Conservation (phyloP, 352 stramenopile genomes). For the Phytophthora sp. region DNA sequence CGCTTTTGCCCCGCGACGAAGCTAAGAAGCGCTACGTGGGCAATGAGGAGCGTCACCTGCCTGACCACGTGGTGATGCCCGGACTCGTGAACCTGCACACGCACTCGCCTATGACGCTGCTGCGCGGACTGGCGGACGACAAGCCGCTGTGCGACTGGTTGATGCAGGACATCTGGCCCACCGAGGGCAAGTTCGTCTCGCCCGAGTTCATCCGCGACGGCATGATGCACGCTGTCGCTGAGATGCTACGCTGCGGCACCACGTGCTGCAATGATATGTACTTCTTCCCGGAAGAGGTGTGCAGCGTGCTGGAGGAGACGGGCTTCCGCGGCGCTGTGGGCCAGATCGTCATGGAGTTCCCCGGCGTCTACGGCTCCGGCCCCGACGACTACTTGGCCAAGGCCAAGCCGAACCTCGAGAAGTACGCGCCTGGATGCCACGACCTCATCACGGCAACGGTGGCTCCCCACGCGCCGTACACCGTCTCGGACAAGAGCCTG, state of each 20-base stretch:
- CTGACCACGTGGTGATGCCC: constrained; percentile 79
- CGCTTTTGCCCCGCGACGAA: constrained; percentile 67
- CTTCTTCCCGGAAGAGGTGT: constrained; percentile 76
- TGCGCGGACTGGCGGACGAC: constrained; percentile 89
- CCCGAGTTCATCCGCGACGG: constrained; percentile 78
- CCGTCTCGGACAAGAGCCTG: constrained; percentile 72
- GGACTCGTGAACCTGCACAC: constrained; percentile 90
- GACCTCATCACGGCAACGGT: constrained; percentile 70
- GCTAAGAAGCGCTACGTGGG: constrained; percentile 58
- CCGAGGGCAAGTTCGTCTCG: constrained; percentile 76
- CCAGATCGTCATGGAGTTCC: constrained; percentile 81
- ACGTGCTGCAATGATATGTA: constrained; percentile 94
- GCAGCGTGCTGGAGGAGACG: constrained; percentile 58
- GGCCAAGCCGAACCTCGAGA: constrained; percentile 59
- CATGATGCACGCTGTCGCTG: constrained; percentile 78
- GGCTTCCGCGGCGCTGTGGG: constrained; percentile 78
- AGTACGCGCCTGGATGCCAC: constrained; percentile 61
- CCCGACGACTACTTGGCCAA: constrained; percentile 83
- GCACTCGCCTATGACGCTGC: constrained; percentile 85
- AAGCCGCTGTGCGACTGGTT: constrained; percentile 88
- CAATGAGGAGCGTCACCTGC: constrained; percentile 47
- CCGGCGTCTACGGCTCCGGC: constrained; percentile 57
- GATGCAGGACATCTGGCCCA: constrained; percentile 85
- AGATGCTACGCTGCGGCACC: constrained; percentile 89
- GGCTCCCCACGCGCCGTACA: constrained; percentile 89